Evolutionary conservation across 2,329 filamentous ascomycete species (phyloP).

Genomic region (Plectosphaerella cucumerina): DNA sequence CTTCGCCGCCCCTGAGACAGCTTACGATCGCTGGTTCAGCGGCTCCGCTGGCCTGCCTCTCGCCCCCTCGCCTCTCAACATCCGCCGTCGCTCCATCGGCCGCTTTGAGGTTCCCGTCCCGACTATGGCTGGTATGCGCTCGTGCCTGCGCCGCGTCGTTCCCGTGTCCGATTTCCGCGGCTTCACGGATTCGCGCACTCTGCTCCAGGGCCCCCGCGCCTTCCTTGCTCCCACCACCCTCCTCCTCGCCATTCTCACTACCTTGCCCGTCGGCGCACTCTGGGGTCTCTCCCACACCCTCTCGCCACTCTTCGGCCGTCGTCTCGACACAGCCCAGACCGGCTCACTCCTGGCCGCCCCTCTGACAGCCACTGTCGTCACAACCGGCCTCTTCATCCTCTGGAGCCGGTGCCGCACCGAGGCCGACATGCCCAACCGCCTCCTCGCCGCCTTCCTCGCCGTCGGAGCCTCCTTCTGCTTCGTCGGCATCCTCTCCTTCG

Average conservation of each 20-base stretch:
- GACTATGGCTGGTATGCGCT: conserved; percentile 24
- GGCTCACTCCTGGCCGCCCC: conserved; percentile 42
- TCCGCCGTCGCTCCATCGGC: conserved; percentile 10
- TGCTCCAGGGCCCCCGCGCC: conserved; percentile 44
- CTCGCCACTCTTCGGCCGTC: conserved; percentile 40
- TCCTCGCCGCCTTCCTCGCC: conserved; percentile 28
- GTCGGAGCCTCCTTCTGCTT: conserved; percentile 33
- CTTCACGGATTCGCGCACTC: conserved; percentile 18
- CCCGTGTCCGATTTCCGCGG: conserved; percentile 30
- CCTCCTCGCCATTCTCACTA: conserved; percentile 38
- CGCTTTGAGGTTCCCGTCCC: conserved; percentile 12
- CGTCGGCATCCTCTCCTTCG: conserved; percentile 39
- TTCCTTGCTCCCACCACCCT: conserved; percentile 44
- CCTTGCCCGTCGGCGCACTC: conserved; percentile 40
- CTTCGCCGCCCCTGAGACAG: conserved; percentile 47
- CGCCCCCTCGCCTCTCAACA: conserved; percentile 4
- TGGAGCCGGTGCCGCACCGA: conserved; percentile 22
- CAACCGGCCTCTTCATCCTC: conserved; percentile 20
- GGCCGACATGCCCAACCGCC: conserved; percentile 14
- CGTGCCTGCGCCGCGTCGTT: conserved; percentile 35
- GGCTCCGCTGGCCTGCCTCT: conserved; percentile 12
- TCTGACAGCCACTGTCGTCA: conserved; percentile 33
- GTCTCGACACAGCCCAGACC: conserved; percentile 31
- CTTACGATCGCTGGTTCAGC: conserved; percentile 38
- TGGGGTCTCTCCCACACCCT: conserved; percentile 43